Evolutionary conservation across 2,329 filamentous ascomycete genomes (phyloP).

Genomic region (Grosmannia serpens): DNA sequence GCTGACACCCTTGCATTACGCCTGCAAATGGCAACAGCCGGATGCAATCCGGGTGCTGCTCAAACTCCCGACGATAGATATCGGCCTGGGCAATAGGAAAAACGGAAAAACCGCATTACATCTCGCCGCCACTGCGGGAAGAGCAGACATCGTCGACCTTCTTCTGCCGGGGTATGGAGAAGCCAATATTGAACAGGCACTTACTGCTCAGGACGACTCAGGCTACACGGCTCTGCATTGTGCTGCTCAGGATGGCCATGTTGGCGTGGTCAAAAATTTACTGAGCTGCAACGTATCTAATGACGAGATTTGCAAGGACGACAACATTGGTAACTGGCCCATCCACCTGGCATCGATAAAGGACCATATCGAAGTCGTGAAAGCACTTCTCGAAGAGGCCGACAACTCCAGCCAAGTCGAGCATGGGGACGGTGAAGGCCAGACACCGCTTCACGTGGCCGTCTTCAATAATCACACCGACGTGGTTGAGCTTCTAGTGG

Average conservation of each 20-base stretch:
- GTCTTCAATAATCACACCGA: background rate
- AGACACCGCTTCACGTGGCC: background rate
- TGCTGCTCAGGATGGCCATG: background rate
- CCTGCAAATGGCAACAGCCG: background rate
- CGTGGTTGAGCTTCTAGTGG: background rate
- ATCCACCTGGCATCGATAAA: background rate
- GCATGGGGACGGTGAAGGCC: background rate
- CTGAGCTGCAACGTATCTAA: background rate
- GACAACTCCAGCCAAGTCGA: background rate
- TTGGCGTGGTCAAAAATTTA: background rate
- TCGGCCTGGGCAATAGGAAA: background rate
- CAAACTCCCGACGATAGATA: background rate
- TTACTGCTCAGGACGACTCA: background rate
- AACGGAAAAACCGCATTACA: background rate
- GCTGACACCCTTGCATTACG: background rate
- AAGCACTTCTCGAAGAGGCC: background rate
- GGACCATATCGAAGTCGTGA: background rate
- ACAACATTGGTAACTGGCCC: background rate
- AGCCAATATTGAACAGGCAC: background rate
- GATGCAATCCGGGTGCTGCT: background rate
- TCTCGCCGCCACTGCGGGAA: background rate
- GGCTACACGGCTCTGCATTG: background rate
- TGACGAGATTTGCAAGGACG: background rate
- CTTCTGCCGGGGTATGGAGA: background rate
- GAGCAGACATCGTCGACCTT: background rate